A percentile compares a stretch with the other conserved stretches of the same genome.
Conservation (phyloP, 352 stramenopile genomes). For the Pilasporangium apinafurcum region DNA sequence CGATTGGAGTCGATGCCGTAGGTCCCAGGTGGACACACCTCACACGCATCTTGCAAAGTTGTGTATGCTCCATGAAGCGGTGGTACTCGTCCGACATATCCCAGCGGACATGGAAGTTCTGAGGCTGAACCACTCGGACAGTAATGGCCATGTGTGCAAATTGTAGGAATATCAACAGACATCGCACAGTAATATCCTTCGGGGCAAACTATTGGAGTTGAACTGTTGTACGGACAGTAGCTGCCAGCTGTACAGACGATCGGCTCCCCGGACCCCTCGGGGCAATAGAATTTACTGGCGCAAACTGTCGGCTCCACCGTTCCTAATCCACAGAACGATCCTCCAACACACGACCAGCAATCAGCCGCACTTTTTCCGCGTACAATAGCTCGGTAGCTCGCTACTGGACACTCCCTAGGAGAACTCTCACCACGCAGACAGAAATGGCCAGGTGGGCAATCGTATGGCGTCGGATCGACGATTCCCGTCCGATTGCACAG, state of each 20-base stretch:
- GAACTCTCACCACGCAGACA: slow-evolving; percentile 38
- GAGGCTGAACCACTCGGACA: slow-evolving; percentile 46
- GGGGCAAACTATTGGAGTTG: slow-evolving; percentile 40
- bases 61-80: slow-evolving; percentile 43
- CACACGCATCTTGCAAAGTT: slow-evolving; percentile 47
- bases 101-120: slow-evolving; percentile 71
- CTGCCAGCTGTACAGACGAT: slow-evolving; percentile 49
- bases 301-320: slow-evolving; percentile 46
- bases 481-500: slow-evolving; percentile 71
- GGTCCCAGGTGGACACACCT: slow-evolving; percentile 67
- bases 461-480: slow-evolving; percentile 39
- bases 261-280: slow-evolving; percentile 33
- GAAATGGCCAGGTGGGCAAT: slow-evolving; percentile 71
- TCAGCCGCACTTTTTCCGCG: slow-evolving; percentile 31
- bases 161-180: slow-evolving; percentile 15
- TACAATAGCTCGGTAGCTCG: slow-evolving; percentile 23
- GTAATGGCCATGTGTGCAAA: slow-evolving; percentile 60
- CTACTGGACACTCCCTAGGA: slow-evolving; percentile 34
- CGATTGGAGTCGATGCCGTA: slow-evolving; percentile 80
- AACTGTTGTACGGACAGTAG: slow-evolving; percentile 78
- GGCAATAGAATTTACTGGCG: slow-evolving; percentile 51
- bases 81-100: slow-evolving; percentile 55
- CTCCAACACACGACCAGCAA: slow-evolving; percentile 41
- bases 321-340: slow-evolving; percentile 51
- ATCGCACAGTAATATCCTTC: slow-evolving; percentile 72